Evolutionary conservation across 1,284 basidiomycete genomes (phyloP).

Genomic region (Apiotrichum siamense): DNA sequence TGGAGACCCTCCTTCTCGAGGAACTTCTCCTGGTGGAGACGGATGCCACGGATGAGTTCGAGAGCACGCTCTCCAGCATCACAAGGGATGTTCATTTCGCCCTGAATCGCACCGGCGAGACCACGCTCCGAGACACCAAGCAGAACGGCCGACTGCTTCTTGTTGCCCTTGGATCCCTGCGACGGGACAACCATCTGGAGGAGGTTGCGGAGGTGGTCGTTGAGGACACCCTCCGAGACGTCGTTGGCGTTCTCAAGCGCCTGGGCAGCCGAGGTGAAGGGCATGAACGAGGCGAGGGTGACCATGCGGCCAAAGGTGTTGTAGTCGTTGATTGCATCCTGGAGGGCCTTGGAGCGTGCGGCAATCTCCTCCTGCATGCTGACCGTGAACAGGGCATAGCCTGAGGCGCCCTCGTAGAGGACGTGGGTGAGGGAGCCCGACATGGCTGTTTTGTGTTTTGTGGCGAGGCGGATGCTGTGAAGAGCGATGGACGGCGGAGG

Average conservation of each 20-base stretch:
- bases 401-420: constrained; percentile 91
- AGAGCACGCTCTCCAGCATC: constrained; percentile 80
- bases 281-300: constrained; percentile 81
- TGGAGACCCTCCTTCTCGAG: constrained; percentile 62
- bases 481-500: not conserved
- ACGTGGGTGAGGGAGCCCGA: constrained; percentile 63
- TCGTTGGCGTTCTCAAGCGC: constrained; percentile 96
- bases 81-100: constrained; percentile 70
- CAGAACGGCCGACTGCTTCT: constrained; percentile 61
- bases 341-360: constrained; percentile 71
- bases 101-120: constrained; percentile 75
- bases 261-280: constrained; percentile 91
- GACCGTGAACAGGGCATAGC: constrained; percentile 90
- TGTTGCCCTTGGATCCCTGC: constrained; percentile 53
- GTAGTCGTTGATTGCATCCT: constrained; percentile 79
- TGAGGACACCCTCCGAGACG: constrained; percentile 91
- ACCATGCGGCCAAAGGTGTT: constrained; percentile 94
- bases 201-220: constrained; percentile 77
- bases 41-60: constrained; percentile 88
- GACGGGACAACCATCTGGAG: constrained; percentile 84
- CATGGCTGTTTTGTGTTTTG: constrained; percentile 27
- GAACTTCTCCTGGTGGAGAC: constrained; percentile 85
- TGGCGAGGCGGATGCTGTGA: not conserved
- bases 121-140: constrained; percentile 78
- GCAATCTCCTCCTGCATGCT: constrained; percentile 87